Evolutionary conservation across 1,284 basidiomycete genomes (phyloP).

Genomic region (Sparassis latifolia): DNA sequence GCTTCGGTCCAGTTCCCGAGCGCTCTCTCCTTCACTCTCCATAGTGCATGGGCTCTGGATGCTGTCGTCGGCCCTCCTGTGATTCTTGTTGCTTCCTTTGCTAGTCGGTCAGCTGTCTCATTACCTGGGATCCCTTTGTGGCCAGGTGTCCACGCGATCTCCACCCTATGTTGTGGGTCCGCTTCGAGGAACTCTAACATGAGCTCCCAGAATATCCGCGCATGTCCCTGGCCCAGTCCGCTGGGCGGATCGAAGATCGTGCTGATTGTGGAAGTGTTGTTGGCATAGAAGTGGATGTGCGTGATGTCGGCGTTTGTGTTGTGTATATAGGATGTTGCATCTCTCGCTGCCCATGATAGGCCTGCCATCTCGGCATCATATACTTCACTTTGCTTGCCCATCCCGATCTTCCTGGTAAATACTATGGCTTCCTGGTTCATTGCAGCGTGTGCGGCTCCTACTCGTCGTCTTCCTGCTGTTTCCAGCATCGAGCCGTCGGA

Average conservation of each 20-base stretch:
- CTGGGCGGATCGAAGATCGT: not conserved
- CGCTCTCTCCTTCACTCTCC: slow-evolving; percentile 10
- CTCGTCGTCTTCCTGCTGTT: not conserved
- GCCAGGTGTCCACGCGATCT: slow-evolving; percentile 9
- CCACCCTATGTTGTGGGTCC: not conserved
- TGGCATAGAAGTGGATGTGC: slow-evolving; percentile 2
- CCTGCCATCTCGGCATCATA: slow-evolving; percentile 1
- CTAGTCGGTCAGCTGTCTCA: slow-evolving; percentile 23
- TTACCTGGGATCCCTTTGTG: slow-evolving; percentile 24
- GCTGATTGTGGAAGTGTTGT: slow-evolving; percentile 1
- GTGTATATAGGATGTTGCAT: not conserved
- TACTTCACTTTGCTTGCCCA: not conserved
- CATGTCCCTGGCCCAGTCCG: not conserved
- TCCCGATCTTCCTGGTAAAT: not conserved
- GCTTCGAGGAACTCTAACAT: not conserved
- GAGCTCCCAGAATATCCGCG: not conserved
- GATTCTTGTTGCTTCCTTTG: slow-evolving; percentile 18
- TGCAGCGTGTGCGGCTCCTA: not conserved
- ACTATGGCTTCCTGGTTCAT: not conserved
- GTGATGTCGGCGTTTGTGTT: not conserved
- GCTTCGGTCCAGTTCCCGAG: not conserved
- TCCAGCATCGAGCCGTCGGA: slow-evolving; percentile 1
- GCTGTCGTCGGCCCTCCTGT: not conserved
- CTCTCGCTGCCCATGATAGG: slow-evolving; percentile 2
- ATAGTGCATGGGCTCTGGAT: slow-evolving; percentile 5